phyloP scores from a whole-genome alignment of 1,284 basidiomycete genomes.

The Rhizopogon parksii region DNA sequence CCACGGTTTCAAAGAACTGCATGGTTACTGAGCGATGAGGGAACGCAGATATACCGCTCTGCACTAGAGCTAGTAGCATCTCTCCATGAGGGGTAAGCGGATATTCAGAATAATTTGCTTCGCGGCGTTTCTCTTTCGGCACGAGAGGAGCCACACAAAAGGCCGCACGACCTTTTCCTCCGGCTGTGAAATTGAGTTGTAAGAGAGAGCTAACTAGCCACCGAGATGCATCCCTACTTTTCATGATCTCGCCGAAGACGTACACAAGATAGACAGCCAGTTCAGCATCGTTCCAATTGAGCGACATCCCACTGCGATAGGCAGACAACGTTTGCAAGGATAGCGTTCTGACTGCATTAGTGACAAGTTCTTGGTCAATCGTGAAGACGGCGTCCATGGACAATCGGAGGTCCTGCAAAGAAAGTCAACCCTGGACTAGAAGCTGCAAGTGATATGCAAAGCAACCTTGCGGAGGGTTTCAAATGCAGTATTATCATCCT shows the following conservation, averaged over 20 bases:
- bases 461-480: conserved; percentile 78
- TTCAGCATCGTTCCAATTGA: conserved; percentile 94
- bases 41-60: conserved; percentile 78
- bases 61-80: conserved; percentile 78
- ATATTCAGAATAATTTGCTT: conserved; percentile 75
- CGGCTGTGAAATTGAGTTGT: conserved; percentile 34
- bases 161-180: conserved; percentile 67
- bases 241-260: conserved; percentile 91
- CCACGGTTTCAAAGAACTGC: conserved; percentile 90
- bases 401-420: conserved; percentile 64
- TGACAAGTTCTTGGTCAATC: conserved; percentile 79
- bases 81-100: conserved; percentile 90
- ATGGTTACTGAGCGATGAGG: conserved; percentile 86
- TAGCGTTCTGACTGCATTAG: conserved; percentile 62
- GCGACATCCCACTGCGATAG: conserved; percentile 46
- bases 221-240: conserved; percentile 40
- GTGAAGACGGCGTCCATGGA: conserved; percentile 78
- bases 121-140: conserved; percentile 59
- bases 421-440: conserved; percentile 4
- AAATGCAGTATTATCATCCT: conserved; percentile 84
- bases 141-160: conserved; percentile 66
- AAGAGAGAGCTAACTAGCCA: conserved; percentile 7
- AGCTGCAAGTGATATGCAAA: conserved; percentile 6
- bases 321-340: conserved; percentile 68
- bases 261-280: conserved; percentile 88